Evolutionary conservation across 2,329 filamentous ascomycete species (phyloP).

Genomic region (Neospermospora avenae): DNA sequence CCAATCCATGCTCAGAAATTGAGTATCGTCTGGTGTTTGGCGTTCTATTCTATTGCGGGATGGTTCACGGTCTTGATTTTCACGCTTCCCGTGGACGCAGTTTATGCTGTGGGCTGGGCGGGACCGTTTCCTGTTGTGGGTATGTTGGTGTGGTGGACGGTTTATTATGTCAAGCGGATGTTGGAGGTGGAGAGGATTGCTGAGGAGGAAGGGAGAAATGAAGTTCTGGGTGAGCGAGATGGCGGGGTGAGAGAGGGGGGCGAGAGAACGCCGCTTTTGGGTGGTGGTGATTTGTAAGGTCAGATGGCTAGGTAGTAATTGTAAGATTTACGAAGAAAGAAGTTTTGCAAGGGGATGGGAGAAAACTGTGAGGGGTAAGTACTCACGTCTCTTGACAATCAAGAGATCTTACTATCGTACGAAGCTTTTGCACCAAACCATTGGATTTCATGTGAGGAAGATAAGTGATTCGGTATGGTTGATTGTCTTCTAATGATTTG

Average conservation of each 20-base stretch:
- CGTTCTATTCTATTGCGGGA: conserved; percentile 18
- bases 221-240: not conserved
- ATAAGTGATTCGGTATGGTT: no score
- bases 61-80: conserved; percentile 20
- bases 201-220: conserved; percentile 1
- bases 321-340: no score
- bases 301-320: no score
- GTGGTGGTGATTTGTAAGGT: not conserved
- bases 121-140: conserved; percentile 23
- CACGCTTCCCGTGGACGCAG: conserved; percentile 14
- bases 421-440: no score
- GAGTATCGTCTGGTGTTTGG: conserved; percentile 25
- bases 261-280: conserved; percentile 20
- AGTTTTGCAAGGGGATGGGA: no score
- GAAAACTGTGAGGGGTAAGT: no score
- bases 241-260: conserved; percentile 3
- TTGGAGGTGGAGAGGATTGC: conserved; percentile 14
- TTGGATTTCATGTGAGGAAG: no score
- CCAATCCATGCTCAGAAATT: conserved; percentile 38
- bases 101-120: conserved; percentile 28
- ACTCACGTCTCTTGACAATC: no score
- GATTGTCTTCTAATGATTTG: no score
- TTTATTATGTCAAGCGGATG: conserved; percentile 21
- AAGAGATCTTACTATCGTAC: no score
- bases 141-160: conserved; percentile 22